Percentiles rank a stretch among this genome's conserved stretches.
Conservation (phyloP, 805 yeast species). For the Candida nanaspora region DNA sequence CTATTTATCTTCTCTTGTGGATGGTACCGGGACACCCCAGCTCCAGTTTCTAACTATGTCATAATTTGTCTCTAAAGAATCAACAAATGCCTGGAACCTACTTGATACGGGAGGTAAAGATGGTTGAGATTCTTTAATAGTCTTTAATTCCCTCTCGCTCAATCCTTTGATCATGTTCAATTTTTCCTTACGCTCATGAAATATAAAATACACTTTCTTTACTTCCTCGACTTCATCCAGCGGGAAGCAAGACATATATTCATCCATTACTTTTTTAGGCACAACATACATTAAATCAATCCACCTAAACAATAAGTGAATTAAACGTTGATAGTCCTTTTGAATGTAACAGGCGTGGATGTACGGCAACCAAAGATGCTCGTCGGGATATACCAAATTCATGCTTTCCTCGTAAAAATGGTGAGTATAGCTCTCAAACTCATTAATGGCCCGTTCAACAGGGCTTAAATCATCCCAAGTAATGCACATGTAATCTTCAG, state of each 20-base stretch:
- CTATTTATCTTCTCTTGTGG: too few species aligned
- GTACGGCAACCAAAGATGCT: slow-evolving; percentile 44
- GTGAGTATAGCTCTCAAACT: slow-evolving; percentile 39
- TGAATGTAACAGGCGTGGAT: slow-evolving; percentile 41
- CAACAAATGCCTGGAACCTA: slow-evolving; percentile 15
- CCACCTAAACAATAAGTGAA: slow-evolving; percentile 53
- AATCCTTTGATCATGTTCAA: slow-evolving; percentile 6
- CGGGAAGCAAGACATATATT: slow-evolving; percentile 12
- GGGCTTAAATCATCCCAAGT: slow-evolving; percentile 49
- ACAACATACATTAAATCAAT: slow-evolving; percentile 30
- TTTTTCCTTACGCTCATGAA: slow-evolving; percentile 9
- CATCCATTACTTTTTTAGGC: slow-evolving; percentile 11
- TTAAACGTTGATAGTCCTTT: too few species aligned
- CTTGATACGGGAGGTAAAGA: slow-evolving; percentile 7
- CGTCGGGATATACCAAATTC: slow-evolving; percentile 35
- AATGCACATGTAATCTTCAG: slow-evolving; percentile 2
- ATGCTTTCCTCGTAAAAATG: slow-evolving; percentile 24
- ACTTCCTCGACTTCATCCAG: slow-evolving; percentile 15
- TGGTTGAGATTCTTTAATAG: slow-evolving; percentile 7
- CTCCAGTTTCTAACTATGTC: slow-evolving; percentile 24
- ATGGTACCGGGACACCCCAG: too few species aligned
- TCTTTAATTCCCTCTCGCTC: slow-evolving; percentile 19
- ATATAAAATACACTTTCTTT: slow-evolving; percentile 13
- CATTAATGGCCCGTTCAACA: slow-evolving; percentile 52
- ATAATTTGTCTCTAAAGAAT: slow-evolving; percentile 20